Evolutionary conservation across 106 monocot genomes (phyloP), one percentile per base, ranked within the genome.

Genomic region (Hemerocallis citrina): DNA sequence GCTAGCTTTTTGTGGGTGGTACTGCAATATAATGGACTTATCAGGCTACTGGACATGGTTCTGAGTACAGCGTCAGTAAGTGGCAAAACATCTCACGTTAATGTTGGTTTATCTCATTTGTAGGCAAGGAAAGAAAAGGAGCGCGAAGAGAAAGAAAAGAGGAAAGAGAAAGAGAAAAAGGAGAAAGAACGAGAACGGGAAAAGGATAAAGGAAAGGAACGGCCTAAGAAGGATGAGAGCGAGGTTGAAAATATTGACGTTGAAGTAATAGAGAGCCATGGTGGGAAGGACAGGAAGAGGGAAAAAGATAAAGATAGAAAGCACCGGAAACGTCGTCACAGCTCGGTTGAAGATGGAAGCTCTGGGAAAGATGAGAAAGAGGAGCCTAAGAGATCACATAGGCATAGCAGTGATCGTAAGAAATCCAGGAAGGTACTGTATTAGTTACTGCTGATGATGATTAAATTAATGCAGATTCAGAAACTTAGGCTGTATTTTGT

Each of bases 281-380:
- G 66, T 29, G 25, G 47, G 7, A 86, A 90, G 65, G 88, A 88
- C 10, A 88, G 54, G 41, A 87, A 65, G 28, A 77, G 68, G 54
- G 92, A 88, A 9, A 92, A 80, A 39, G 91, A 98, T 17, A 98
- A 75, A 74, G 98, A 98, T 12, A 84, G 85, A 59, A 92, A 85
- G 66, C 82, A 88, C 33, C 67, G 88, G 44, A 98, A 82, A 46
- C 84, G 79, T 15, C 85, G 92, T 69, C 98, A 88, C 48, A 69
- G 62, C n/a, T 17, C 57, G 9, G 52, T 59, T 21, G 91, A 87
- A 59, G 96, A 91, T 67, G 64, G 50, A 12, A 80, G 74, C 72
- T 85, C 83, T 57, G 96, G 15, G 29, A 65, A 72, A 54, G 91
- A 98, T 61, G 91, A 91, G 52, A 77, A 79, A 64, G 83, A 83